Evolutionary conservation across 257 asterid species (phyloP), one percentile per base, ranked within the genome.

Genomic region (Solanum pennellii): DNA sequence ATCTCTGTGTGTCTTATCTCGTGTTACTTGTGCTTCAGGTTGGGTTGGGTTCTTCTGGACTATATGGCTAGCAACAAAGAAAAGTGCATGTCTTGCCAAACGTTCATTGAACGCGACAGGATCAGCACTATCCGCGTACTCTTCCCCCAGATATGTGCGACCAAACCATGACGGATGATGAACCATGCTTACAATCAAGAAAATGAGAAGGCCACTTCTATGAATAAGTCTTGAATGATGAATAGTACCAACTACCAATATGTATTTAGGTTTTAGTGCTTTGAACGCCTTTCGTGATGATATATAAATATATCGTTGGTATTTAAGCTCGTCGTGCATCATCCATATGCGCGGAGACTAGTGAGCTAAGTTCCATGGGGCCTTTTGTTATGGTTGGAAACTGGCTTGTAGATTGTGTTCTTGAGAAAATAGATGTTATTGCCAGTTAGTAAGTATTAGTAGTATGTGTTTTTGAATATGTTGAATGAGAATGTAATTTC

Each of bases 1-100:
- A 9, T 77, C 3, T 27, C 3, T 15, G 25, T 25, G 2, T 47
- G 14, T 35, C n/a, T 5, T 5, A 42, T 21, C 29, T 18, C 37
- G 79, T 11, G 25, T 37, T 52, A 72, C 49, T 25, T 83, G 39
- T 6, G 79, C 73, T 85, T 74, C 96, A 96, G 99, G 97, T 76
- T 96, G 98, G 98, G 92, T 96, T 27, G 99, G 97, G 13, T 92
- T 96, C 91, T 93, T 95, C 85, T 93, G 91, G 90, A 83, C 76
- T 7, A 29, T 95, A 85, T 96, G 96, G 95, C 31, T 94, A 62
- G 96, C 82, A 35, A 89, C 94, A 39, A 90, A 66, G 89, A 94
- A 93, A 89, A 88, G 92, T 76, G 1, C 93, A 18, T 73, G 89
- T 62, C 87, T 96, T 74, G 98, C 94, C 15, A 96, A 93, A 91